Evolutionary conservation across 768 basidiomycete genomes (phyloP), one percentile per base, ranked within the genome.

Genomic region (Stropharia rugosoannulata): DNA sequence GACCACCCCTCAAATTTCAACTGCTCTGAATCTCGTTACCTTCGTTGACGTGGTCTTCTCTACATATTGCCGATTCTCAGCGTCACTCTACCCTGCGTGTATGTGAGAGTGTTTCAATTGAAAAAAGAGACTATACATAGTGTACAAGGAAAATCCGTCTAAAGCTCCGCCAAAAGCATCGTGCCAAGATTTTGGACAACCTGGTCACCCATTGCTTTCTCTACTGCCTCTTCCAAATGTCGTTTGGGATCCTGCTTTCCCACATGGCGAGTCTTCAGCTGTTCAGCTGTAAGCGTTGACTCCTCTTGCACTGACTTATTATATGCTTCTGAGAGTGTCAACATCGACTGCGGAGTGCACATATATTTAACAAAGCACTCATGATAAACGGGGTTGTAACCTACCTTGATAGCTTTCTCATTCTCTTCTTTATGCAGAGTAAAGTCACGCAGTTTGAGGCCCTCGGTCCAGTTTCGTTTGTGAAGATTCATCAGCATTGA

Each of bases 401-500:
- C 57, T 67, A 95, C 96, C 85, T 97, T 95, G 78, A 99, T 94
- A 29, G 91, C 88, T 66, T 86, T 87, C 75, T 98, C 95, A 65
- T 98, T 98, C 29, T 75, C 75, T 71, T 91, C 85, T 67, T 95
- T 93, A 72, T 95, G 92, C 51, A 81, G 73, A 71, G 89, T 82
- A 73, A 98, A 98, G 73, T 98, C 95, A 40, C 86, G 81, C 66
- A 99, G 71, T 69, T 90, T 93, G 61, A 99, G 75, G 1, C 96
- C 97, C 70, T 98, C 95, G 2, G 97, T 98, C 97, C 97, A 99
- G 68, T 97, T 96, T 65, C 94, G 81, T 73, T 98, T 98, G 78
- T 99, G 97, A 64, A 99, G 75, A 71, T 98, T 99, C 90, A 98
- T 93, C 62, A 99, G 74, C 97, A 99, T 99, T 15, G 90, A 84